A percentile compares a stretch with the other conserved stretches of the same genome.
phyloP scores from a whole-genome alignment of 495 filamentous ascomycete species.

The Aspergillus haitiensis region DNA sequence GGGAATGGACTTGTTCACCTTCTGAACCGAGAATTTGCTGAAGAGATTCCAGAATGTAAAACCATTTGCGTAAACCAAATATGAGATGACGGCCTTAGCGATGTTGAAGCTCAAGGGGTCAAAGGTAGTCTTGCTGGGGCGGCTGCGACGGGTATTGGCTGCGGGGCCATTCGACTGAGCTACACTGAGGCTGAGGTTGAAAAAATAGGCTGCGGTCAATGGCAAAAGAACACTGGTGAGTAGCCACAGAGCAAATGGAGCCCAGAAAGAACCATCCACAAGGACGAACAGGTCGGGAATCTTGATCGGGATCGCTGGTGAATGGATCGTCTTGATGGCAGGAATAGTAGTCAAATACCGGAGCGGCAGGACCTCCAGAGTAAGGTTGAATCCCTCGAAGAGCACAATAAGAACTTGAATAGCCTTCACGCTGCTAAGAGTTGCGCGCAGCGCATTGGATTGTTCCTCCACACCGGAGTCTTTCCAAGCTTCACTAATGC shows the following conservation, averaged over 20 bases:
- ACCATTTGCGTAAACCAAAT: slow-evolving; percentile 72
- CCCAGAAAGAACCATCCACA: slow-evolving; percentile 80
- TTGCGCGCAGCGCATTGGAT: slow-evolving; percentile 54
- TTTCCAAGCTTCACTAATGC: slow-evolving; percentile 44
- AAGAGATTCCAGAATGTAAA: slow-evolving; percentile 65
- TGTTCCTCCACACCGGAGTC: slow-evolving; percentile 44
- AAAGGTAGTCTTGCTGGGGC: slow-evolving; percentile 52
- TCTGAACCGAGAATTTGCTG: slow-evolving; percentile 54
- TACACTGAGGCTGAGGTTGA: slow-evolving; percentile 70
- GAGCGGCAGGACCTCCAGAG: slow-evolving; percentile 55
- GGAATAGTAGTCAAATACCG: slow-evolving; percentile 70
- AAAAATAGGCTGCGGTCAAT: slow-evolving; percentile 72
- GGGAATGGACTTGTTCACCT: slow-evolving; percentile 65
- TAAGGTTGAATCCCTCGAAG: slow-evolving; percentile 53
- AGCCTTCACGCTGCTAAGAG: slow-evolving; percentile 66
- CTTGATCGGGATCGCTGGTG: slow-evolving; percentile 53
- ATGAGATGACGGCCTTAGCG: slow-evolving; percentile 75
- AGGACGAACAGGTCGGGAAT: slow-evolving; percentile 81
- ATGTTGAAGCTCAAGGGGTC: slow-evolving; percentile 91
- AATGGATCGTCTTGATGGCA: slow-evolving; percentile 46
- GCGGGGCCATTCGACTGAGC: slow-evolving; percentile 30
- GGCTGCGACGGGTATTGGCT: slow-evolving; percentile 23
- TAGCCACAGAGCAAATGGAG: slow-evolving; percentile 73
- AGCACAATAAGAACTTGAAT: slow-evolving; percentile 65
- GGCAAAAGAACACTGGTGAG: slow-evolving; percentile 71